Evolutionary conservation across 2,329 filamentous ascomycete species (phyloP).

Genomic region (Zalaria obscura): DNA sequence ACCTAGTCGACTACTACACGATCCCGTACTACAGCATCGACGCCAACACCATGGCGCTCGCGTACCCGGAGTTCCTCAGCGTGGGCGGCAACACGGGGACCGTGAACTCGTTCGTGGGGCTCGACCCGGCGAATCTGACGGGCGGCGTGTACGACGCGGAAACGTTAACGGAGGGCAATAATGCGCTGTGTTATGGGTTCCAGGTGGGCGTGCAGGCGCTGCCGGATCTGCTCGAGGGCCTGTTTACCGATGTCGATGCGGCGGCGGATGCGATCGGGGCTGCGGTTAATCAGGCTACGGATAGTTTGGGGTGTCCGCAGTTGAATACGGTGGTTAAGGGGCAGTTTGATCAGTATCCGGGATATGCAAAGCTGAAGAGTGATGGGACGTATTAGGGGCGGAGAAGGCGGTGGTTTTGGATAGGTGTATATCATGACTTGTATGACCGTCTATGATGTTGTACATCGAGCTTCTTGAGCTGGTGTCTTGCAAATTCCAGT

Average conservation of each 20-base stretch:
- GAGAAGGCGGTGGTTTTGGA: neutral
- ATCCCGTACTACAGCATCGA: slow-evolving; percentile 14
- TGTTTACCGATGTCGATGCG: slow-evolving; percentile 20
- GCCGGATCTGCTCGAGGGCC: slow-evolving; percentile 27
- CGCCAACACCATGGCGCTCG: slow-evolving; percentile 7
- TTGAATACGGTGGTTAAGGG: slow-evolving; percentile 13
- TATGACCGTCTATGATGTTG: too few relatives aligned
- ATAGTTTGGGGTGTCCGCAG: slow-evolving; percentile 13
- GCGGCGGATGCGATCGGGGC: slow-evolving; percentile 21
- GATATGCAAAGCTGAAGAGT: slow-evolving; percentile 10
- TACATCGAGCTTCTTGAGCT: too few relatives aligned
- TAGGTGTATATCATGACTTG: too few relatives aligned
- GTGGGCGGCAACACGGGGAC: slow-evolving; percentile 23
- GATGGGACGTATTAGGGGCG: slow-evolving; percentile 1
- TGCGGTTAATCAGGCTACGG: slow-evolving; percentile 12
- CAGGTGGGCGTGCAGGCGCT: slow-evolving; percentile 25
- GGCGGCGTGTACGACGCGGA: slow-evolving; percentile 27
- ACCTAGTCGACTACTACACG: slow-evolving; percentile 16
- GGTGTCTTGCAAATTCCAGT: too few relatives aligned
- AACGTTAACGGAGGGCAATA: slow-evolving; percentile 32
- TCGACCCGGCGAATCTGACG: slow-evolving; percentile 21
- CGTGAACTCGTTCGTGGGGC: slow-evolving; percentile 18
- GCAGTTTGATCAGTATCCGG: slow-evolving; percentile 14
- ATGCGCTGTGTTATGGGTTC: slow-evolving; percentile 30
- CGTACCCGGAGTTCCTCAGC: slow-evolving; percentile 17